phyloP scores from a whole-genome alignment of 192 early-diverging fungal genomes.

The Kickxella alabastrina region DNA sequence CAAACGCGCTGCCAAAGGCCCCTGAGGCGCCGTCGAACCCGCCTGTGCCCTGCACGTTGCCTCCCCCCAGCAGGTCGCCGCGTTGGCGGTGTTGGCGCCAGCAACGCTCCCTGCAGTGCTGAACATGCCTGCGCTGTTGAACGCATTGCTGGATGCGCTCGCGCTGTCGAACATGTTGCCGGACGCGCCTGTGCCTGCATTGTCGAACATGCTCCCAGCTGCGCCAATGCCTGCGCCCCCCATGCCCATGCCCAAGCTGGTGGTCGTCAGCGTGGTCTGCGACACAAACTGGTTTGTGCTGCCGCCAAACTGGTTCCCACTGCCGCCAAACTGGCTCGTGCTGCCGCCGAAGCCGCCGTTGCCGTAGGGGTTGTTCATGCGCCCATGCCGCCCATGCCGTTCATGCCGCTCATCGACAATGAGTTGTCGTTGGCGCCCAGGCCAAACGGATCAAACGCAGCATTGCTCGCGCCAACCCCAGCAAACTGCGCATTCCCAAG shows the following conservation, averaged over 20 bases:
- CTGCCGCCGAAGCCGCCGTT: slow-evolving; percentile 12
- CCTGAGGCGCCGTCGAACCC: slow-evolving; percentile 37
- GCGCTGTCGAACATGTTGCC: slow-evolving; percentile 5
- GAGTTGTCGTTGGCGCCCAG: slow-evolving; percentile 1
- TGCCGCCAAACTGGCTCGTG: slow-evolving; percentile 14
- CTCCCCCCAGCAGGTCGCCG: background rate
- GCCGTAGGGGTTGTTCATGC: slow-evolving; percentile 18
- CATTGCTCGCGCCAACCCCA: slow-evolving; percentile 1
- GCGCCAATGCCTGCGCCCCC: background rate
- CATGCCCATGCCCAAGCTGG: slow-evolving; percentile 3
- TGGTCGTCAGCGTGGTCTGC: slow-evolving; percentile 28
- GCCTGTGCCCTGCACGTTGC: too few species aligned
- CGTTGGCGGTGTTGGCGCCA: background rate
- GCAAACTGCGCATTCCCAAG: slow-evolving; percentile 12
- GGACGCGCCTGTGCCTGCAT: too few species aligned
- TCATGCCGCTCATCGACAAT: background rate
- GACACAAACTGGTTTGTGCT: slow-evolving; percentile 36
- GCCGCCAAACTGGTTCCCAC: slow-evolving; percentile 8
- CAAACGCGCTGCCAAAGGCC: slow-evolving; percentile 50
- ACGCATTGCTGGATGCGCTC: too few species aligned
- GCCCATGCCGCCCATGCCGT: slow-evolving; percentile 10
- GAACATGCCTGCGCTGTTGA: too few species aligned
- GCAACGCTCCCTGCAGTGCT: slow-evolving; percentile 2
- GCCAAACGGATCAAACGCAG: slow-evolving; percentile 46
- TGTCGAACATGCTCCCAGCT: slow-evolving; percentile 14